Base-by-base conservation (phyloP, 179 eudicot genomes). In the Actinidia chinensis region DNA sequence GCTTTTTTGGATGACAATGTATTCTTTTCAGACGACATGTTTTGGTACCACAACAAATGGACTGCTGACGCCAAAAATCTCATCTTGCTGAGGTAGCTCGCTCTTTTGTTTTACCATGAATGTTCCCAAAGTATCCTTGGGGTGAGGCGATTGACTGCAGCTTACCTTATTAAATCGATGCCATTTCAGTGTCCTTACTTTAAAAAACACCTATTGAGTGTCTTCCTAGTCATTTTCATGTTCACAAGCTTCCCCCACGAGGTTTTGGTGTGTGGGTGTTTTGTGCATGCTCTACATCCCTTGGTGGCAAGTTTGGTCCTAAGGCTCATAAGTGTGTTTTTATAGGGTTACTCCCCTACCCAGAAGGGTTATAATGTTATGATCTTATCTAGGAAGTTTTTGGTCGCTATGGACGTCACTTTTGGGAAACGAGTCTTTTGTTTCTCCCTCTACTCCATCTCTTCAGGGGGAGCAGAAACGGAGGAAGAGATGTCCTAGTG, bases 281-380 rank as follows among this genome's bases (percentile, higher is more conserved):
- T 56, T 56, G 61, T 56, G n/a, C 25, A 56, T 56, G 61, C 61
- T 18, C n/a, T n/a, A n/a, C n/a, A n/a, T n/a, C n/a, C n/a, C 61
- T 56, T n/a, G 61, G 23, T 18, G 61, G 7, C 23, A 56, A 56
- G 61, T 56, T 3, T 22, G 7, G 3, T n/a, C 61, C 5, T 56
- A 56, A 56, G 7, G 23, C 25, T 6, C 61, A 56, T 18, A 56
- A 56, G 20, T 56, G 6, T 56, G 61, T 56, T 56, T 56, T 56
- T 23, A n/a, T 4, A 17, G 6, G 23, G 25, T 5, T 18, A 56
- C 60, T 50, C 23, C 17, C 60, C 60, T 55, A 55, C 5, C 60
- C 22, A 55, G 22, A 55, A 55, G 2, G 60, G 60, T 4, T 55
- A 55, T 17, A 55, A 55, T 8, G 9, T 2, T 50, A 50, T 50